These are phyloP conservation scores for Trypanosoma platydactyli DNA, from an alignment of 208 protist species.

Conservation along the genomic window DNA sequence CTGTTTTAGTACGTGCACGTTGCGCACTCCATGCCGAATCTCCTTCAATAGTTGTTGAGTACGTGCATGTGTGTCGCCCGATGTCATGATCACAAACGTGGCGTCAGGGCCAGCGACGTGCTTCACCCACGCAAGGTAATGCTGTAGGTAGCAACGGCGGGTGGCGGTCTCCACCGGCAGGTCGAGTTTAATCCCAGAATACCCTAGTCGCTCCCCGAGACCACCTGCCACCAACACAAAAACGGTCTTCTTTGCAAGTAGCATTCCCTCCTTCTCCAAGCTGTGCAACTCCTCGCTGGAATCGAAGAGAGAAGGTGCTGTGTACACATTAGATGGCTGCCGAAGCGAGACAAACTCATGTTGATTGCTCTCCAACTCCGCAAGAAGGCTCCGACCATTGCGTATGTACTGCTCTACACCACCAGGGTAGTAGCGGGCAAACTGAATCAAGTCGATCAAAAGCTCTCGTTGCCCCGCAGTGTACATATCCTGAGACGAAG, in stretches of 20 bases:
- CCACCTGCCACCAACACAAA: constrained; percentile 93
- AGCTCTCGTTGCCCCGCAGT: constrained; percentile 40
- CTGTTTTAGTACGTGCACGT: constrained; percentile 87
- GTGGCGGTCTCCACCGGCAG: constrained; percentile 90
- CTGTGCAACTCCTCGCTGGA: constrained; percentile 35
- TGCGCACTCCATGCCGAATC: constrained; percentile 57
- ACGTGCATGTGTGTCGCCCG: constrained; percentile 85
- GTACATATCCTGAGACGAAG: constrained; percentile 36
- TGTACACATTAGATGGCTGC: constrained; percentile 63
- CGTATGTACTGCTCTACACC: constrained; percentile 82
- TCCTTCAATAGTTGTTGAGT: constrained; percentile 72
- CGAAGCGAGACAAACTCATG: constrained; percentile 47
- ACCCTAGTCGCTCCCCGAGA: constrained; percentile 92
- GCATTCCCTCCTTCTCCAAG: constrained; percentile 48
- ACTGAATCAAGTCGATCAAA: constrained; percentile 58
- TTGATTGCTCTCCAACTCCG: constrained; percentile 22
- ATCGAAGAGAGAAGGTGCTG: constrained; percentile 51
- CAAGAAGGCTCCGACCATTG: constrained; percentile 74
- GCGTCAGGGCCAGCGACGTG: constrained; percentile 37
- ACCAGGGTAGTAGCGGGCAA: constrained; percentile 59
- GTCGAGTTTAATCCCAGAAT: constrained; percentile 85
- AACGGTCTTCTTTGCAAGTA: constrained; percentile 46
- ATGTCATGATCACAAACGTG: constrained; percentile 95
- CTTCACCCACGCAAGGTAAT: constrained; percentile 70
- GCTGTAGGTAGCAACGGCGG: constrained; percentile 69